phyloP scores from a whole-genome alignment of 176 grass and related monocot genomes.

The Ensete glaucum region DNA sequence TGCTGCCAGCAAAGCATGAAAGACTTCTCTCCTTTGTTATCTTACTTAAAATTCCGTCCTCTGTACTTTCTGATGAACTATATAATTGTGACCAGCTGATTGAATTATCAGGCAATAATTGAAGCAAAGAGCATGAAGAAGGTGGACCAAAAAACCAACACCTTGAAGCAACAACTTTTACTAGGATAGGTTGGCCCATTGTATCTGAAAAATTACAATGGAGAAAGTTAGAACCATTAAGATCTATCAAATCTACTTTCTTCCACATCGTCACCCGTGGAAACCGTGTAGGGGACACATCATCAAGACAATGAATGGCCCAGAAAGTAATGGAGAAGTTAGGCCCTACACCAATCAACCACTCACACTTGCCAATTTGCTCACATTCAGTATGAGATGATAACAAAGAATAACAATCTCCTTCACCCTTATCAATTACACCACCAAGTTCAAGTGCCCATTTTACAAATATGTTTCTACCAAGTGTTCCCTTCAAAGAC shows the following conservation, averaged over 20 bases:
- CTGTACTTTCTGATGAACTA: constrained; percentile 25
- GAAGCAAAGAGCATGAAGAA: constrained; percentile 61
- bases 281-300: constrained; percentile 63
- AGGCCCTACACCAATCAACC: constrained; percentile 66
- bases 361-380: constrained; percentile 71
- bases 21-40: constrained; percentile 32
- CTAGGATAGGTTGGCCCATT: constrained; percentile 33
- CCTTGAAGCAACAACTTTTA: constrained; percentile 55
- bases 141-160: constrained; percentile 53
- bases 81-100: constrained; percentile 40
- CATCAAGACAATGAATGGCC: constrained; percentile 85
- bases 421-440: constrained; percentile 34
- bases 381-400: constrained; percentile 27
- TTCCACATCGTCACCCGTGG: constrained; percentile 74
- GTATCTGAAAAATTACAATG: constrained; percentile 27
- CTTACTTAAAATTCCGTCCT: constrained; percentile 29
- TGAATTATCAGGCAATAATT: constrained; percentile 53
- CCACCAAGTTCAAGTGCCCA: constrained; percentile 60
- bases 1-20: constrained; percentile 26
- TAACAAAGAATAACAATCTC: constrained; percentile 46
- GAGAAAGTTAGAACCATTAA: constrained; percentile 16
- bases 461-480: constrained; percentile 56
- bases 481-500: constrained; percentile 60
- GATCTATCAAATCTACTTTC: constrained; percentile 34
- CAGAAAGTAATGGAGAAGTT: constrained; percentile 49